A percentile compares a stretch with the other conserved stretches of the same genome.
Evolutionary conservation across 305 asterid species (phyloP).

Genomic region (Ilex paraguariensis): DNA sequence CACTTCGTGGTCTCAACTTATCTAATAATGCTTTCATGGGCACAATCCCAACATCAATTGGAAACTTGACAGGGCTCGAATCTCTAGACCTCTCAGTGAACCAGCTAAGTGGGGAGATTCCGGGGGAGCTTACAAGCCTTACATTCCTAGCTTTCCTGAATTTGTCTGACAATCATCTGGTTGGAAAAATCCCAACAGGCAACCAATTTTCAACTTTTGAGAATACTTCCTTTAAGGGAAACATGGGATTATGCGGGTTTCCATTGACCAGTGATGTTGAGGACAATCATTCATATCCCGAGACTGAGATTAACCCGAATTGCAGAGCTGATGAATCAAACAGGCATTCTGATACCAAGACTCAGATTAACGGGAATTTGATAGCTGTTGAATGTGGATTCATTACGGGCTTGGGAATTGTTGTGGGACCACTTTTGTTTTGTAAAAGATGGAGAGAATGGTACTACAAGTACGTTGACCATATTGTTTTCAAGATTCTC

Average conservation of each 20-base stretch:
- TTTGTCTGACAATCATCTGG: conserved; percentile 37
- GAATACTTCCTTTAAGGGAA: conserved; percentile 29
- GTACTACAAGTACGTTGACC: not conserved
- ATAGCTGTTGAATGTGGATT: conserved; percentile 11
- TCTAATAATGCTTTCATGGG: conserved; percentile 44
- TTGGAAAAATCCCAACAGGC: conserved; percentile 38
- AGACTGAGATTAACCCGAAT: too few species aligned
- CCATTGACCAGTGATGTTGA: conserved; percentile 18
- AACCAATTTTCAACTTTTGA: conserved; percentile 35
- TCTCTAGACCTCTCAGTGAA: conserved; percentile 48
- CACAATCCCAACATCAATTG: conserved; percentile 41
- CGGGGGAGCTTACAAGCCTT: conserved; percentile 26
- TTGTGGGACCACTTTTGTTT: not conserved
- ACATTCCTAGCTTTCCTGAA: conserved; percentile 43
- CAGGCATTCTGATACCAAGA: not conserved
- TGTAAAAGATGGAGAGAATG: not conserved
- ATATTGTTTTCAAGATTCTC: conserved; percentile 1
- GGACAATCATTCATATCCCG: not conserved
- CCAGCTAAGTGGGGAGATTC: conserved; percentile 41
- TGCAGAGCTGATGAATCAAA: not conserved
- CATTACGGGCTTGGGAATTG: conserved; percentile 2
- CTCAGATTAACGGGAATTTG: not conserved
- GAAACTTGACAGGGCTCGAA: conserved; percentile 39
- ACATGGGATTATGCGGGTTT: conserved; percentile 29
- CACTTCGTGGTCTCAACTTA: conserved; percentile 41